phyloP scores from a whole-genome alignment of 1,284 basidiomycete genomes.

The Exobasidium rhododendri region DNA sequence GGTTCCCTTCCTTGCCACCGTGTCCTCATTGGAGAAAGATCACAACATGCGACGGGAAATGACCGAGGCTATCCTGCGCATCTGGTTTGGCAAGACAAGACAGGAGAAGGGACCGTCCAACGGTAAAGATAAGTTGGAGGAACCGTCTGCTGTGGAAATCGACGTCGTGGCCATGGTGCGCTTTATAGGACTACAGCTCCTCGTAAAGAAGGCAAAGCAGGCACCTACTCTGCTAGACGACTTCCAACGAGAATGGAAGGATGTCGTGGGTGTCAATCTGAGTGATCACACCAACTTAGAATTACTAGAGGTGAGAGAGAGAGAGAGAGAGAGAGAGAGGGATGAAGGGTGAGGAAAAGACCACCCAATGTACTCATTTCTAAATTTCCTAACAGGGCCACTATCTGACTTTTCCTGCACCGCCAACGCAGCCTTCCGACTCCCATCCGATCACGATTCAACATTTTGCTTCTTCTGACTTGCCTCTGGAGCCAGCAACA shows the following conservation, averaged over 20 bases:
- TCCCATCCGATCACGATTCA: constrained; percentile 27
- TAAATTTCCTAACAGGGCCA: constrained; percentile 9
- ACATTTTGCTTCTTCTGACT: constrained; percentile 37
- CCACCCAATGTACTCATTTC: background rate
- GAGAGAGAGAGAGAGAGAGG: no score
- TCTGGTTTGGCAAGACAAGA: constrained; percentile 36
- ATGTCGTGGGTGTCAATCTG: constrained; percentile 7
- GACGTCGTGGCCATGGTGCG: constrained; percentile 25
- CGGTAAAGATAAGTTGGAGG: constrained; percentile 19
- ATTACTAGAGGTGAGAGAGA: background rate
- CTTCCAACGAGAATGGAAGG: constrained; percentile 10
- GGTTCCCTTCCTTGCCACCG: constrained; percentile 29
- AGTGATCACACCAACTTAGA: background rate
- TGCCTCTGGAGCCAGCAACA: constrained; percentile 44
- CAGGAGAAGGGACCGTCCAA: constrained; percentile 3
- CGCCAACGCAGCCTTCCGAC: background rate
- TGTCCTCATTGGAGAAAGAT: constrained; percentile 25
- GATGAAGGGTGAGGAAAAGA: no score
- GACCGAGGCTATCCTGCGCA: constrained; percentile 27
- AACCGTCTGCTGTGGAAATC: constrained; percentile 17
- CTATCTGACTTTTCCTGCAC: background rate
- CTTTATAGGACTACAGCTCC: constrained; percentile 35
- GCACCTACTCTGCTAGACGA: background rate
- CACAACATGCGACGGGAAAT: constrained; percentile 27
- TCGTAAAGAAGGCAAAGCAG: constrained; percentile 15